Evolutionary conservation across 2,329 filamentous ascomycete species (phyloP).

Genomic region (Podosphaera fusca): DNA sequence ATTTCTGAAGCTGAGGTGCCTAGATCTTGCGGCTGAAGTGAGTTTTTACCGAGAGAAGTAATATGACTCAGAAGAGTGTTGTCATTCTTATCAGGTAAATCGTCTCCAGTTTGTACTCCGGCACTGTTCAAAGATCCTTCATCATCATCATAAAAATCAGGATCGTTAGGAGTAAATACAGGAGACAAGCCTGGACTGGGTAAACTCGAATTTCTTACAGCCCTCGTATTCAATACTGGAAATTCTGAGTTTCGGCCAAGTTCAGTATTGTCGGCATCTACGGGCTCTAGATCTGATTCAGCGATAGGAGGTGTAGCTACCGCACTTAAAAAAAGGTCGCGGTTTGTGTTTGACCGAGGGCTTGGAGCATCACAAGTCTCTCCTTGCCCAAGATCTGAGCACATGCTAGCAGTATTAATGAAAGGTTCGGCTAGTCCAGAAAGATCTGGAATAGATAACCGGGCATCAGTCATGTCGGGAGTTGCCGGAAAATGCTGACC

Average conservation of each 20-base stretch:
- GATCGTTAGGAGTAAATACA: conserved; percentile 46
- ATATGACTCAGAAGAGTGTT: conserved; percentile 3
- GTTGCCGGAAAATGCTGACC: conserved; percentile 24
- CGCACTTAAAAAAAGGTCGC: conserved; percentile 34
- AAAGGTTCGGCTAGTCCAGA: background rate
- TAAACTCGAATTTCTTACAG: conserved; percentile 70
- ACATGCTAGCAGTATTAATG: background rate
- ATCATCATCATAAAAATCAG: conserved; percentile 20
- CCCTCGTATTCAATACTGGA: conserved; percentile 40
- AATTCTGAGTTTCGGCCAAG: conserved; percentile 24
- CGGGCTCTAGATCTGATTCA: conserved; percentile 44
- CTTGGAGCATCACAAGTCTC: conserved; percentile 11
- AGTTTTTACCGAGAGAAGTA: background rate
- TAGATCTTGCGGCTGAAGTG: conserved; percentile 7
- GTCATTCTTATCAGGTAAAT: conserved; percentile 10
- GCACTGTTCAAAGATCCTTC: conserved; percentile 16
- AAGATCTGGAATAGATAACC: background rate
- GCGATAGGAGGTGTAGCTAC: conserved; percentile 55
- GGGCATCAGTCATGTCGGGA: conserved; percentile 26
- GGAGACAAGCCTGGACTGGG: conserved; percentile 89
- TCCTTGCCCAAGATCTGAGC: conserved; percentile 20
- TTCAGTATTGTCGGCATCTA: conserved; percentile 27
- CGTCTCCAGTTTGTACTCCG: conserved; percentile 14
- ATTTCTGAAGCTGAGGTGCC: conserved; percentile 19
- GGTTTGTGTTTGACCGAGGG: conserved; percentile 11